Conservation (phyloP, 306 rosid species). For the Lathyrus tuberosus region DNA sequence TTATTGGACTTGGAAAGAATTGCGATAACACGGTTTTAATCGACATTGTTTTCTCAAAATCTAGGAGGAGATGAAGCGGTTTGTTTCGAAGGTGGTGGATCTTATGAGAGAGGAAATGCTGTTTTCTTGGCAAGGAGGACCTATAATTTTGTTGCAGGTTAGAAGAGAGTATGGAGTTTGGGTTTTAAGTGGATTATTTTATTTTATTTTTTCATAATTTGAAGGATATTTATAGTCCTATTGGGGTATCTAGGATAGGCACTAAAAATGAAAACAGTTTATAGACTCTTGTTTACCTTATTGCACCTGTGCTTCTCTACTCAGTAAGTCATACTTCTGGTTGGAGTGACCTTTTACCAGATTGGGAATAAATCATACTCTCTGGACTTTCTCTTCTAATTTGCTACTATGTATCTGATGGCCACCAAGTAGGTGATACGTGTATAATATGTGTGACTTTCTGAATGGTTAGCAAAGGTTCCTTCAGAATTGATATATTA, state of each 20-base stretch:
- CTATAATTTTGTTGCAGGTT: conserved; percentile 94
- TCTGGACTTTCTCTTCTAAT: conserved; percentile 32
- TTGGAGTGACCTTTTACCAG: conserved; percentile 34
- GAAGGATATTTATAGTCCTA: conserved; percentile 25
- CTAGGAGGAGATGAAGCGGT: conserved; percentile 90
- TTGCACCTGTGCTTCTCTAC: conserved; percentile 29
- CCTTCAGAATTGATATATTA: conserved; percentile 17
- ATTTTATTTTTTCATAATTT: conserved; percentile 32
- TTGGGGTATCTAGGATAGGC: conserved; percentile 35
- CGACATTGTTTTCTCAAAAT: conserved; percentile 4
- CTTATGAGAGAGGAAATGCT: conserved; percentile 74
- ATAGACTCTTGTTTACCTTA: conserved; percentile 25
- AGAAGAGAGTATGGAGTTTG: conserved; percentile 34
- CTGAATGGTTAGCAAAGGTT: conserved; percentile 21
- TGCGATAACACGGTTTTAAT: conserved; percentile 30
- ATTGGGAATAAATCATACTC: conserved; percentile 31
- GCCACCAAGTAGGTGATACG: conserved; percentile 30
- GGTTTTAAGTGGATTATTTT: conserved; percentile 24
- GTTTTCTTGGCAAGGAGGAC: conserved; percentile 98
- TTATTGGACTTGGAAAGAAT: conserved; percentile 33
- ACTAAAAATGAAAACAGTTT: conserved; percentile 33
- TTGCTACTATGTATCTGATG: conserved; percentile 26
- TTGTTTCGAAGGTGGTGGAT: conserved; percentile 85
- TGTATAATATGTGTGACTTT: conserved; percentile 1
- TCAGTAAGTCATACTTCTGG: conserved; percentile 26